A percentile compares a stretch with the other conserved stretches of the same genome.
phyloP scores from a whole-genome alignment of 2,329 filamentous ascomycete genomes.

The Lachnellula arida region DNA sequence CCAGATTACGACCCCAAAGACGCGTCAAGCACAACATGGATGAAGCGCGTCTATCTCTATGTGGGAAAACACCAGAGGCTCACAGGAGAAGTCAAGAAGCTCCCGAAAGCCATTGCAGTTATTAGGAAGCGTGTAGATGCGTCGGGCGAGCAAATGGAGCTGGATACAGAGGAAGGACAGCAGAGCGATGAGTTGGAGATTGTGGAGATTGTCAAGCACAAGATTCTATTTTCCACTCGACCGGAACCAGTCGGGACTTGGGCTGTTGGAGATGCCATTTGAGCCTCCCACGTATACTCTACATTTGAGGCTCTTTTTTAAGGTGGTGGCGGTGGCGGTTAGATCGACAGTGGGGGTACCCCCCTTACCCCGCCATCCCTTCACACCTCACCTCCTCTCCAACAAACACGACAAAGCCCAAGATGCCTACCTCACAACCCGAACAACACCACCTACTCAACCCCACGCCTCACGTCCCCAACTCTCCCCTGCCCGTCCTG shows the following conservation, averaged over 20 bases:
- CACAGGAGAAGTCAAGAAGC: constrained; percentile 84
- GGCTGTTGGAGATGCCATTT: constrained; percentile 6
- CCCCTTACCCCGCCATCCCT: constrained; percentile 11
- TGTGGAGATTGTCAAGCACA: constrained; percentile 81
- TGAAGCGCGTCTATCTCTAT: constrained; percentile 85
- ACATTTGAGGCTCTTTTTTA: neutral
- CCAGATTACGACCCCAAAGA: constrained; percentile 63
- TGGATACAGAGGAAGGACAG: constrained; percentile 17
- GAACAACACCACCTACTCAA: constrained; percentile 16
- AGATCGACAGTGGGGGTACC: neutral
- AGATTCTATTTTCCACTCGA: constrained; percentile 76
- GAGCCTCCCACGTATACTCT: neutral
- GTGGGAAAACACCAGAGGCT: constrained; percentile 85
- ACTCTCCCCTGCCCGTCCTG: constrained; percentile 33
- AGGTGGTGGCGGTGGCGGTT: neutral
- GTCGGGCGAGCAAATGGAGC: neutral
- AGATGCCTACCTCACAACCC: constrained; percentile 1
- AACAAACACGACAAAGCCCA: neutral
- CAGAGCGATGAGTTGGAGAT: constrained; percentile 64
- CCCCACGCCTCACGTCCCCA: constrained; percentile 29
- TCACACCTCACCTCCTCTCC: constrained; percentile 1
- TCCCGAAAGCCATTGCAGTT: constrained; percentile 74
- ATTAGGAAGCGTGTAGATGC: constrained; percentile 50
- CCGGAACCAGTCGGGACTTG: constrained; percentile 72
- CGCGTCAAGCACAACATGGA: constrained; percentile 65